Evolutionary conservation across 2,329 filamentous ascomycete genomes (phyloP).

Genomic region (Scytalidium sp.): DNA sequence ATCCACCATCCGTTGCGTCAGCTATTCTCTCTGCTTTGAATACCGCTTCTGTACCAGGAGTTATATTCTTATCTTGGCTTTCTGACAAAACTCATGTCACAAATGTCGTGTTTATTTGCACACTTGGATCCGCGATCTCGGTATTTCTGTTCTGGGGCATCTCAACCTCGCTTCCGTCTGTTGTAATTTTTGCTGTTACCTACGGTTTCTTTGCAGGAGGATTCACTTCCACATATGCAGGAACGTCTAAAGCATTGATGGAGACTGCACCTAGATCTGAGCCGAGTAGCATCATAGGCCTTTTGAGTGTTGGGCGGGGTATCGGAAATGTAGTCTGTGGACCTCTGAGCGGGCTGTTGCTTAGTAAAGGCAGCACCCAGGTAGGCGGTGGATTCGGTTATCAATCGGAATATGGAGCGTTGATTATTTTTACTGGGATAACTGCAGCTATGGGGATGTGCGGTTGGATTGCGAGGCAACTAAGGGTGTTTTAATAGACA

Average conservation of each 20-base stretch:
- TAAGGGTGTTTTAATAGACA: background rate
- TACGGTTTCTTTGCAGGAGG: conserved; percentile 59
- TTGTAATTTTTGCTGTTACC: conserved; percentile 47
- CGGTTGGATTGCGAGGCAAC: background rate
- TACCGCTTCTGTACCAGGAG: conserved; percentile 41
- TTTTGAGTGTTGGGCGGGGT: conserved; percentile 58
- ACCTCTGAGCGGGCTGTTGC: conserved; percentile 51
- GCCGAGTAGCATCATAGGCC: conserved; percentile 30
- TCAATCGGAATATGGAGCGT: conserved; percentile 46
- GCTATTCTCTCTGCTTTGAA: conserved; percentile 45
- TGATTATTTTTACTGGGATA: conserved; percentile 54
- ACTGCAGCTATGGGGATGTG: conserved; percentile 33
- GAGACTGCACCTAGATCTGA: conserved; percentile 6
- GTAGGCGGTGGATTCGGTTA: conserved; percentile 35
- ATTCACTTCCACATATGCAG: conserved; percentile 45
- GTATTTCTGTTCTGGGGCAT: conserved; percentile 55
- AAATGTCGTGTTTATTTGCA: conserved; percentile 47
- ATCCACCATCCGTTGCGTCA: background rate
- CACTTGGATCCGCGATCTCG: conserved; percentile 43
- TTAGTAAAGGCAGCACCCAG: conserved; percentile 35
- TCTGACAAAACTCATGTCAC: conserved; percentile 42
- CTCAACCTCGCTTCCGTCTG: conserved; percentile 36
- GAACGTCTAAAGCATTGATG: conserved; percentile 24
- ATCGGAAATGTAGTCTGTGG: conserved; percentile 59
- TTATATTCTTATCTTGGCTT: conserved; percentile 30